Conservation (phyloP, 805 yeast species). For the Saccharomyces jurei region DNA sequence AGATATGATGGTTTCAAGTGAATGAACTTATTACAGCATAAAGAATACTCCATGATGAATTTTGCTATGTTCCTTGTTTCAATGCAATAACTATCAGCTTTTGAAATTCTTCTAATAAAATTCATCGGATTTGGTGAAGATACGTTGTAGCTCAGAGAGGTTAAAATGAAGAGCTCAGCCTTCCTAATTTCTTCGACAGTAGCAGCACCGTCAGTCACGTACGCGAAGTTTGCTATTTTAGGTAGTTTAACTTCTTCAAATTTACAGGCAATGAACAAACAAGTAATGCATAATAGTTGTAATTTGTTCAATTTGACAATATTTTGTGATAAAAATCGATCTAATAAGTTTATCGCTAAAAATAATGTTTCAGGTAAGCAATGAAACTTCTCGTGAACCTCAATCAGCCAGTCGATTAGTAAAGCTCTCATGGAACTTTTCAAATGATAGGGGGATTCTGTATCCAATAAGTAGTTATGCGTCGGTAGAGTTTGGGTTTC, state of each 20-base stretch:
- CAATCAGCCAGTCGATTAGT: conserved; percentile 85
- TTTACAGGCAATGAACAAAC: conserved; percentile 86
- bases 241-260: conserved; percentile 89
- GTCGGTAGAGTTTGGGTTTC: conserved; percentile 65
- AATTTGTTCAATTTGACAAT: conserved; percentile 67
- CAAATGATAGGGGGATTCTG: conserved; percentile 50
- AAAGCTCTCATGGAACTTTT: conserved; percentile 79
- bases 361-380: conserved; percentile 79
- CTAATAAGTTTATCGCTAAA: conserved; percentile 78
- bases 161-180: conserved; percentile 74
- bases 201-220: conserved; percentile 80
- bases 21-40: conserved; percentile 68
- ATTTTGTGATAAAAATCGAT: conserved; percentile 70
- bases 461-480: conserved; percentile 45
- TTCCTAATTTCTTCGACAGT: conserved; percentile 73
- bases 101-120: conserved; percentile 76
- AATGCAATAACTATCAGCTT: conserved; percentile 80
- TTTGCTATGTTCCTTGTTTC: conserved; percentile 78
- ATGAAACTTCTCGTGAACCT: conserved; percentile 77
- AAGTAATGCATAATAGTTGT: conserved; percentile 79
- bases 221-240: conserved; percentile 73
- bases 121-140: conserved; percentile 87
- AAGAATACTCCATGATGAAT: conserved; percentile 66
- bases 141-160: conserved; percentile 63
- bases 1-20: conserved; percentile 67